A percentile compares a stretch with the other conserved stretches of the same genome.
Evolutionary conservation across 164 flowering plant species (phyloP).

Genomic region (Magnolia changhungtana): DNA sequence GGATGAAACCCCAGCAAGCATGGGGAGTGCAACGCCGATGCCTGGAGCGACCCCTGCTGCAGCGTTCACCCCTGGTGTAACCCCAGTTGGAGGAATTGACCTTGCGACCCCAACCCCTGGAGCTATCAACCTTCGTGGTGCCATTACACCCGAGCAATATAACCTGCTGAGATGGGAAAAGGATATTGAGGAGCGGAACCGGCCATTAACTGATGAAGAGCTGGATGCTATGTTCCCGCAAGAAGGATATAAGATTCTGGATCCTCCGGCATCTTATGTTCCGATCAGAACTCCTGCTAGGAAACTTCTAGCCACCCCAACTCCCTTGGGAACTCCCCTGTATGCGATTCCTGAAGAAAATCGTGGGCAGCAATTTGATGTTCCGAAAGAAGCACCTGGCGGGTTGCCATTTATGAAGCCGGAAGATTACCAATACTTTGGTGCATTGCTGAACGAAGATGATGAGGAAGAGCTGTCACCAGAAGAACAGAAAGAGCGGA

Average conservation of each 20-base stretch:
- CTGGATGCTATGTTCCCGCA: slow-evolving; percentile 93
- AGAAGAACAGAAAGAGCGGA: slow-evolving; percentile 95
- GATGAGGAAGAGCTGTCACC: slow-evolving; percentile 90
- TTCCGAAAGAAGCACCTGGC: slow-evolving; percentile 81
- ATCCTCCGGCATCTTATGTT: slow-evolving; percentile 88
- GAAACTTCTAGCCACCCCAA: slow-evolving; percentile 94
- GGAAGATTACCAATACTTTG: slow-evolving; percentile 92
- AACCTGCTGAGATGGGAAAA: slow-evolving; percentile 94
- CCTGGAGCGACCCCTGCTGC: slow-evolving; percentile 82
- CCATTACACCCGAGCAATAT: slow-evolving; percentile 89
- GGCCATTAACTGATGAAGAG: slow-evolving; percentile 96
- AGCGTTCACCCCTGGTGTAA: slow-evolving; percentile 79
- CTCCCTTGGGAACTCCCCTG: slow-evolving; percentile 85
- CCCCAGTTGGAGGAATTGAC: slow-evolving; percentile 87
- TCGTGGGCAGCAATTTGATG: slow-evolving; percentile 95
- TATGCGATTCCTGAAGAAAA: slow-evolving; percentile 91
- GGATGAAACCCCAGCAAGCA: slow-evolving; percentile 97
- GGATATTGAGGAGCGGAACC: slow-evolving; percentile 94
- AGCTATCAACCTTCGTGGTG: slow-evolving; percentile 57
- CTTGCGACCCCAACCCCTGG: slow-evolving; percentile 90
- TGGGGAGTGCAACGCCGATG: slow-evolving; percentile 94
- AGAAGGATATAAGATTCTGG: slow-evolving; percentile 91
- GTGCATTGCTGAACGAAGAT: slow-evolving; percentile 78
- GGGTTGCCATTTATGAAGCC: slow-evolving; percentile 95
- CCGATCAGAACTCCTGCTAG: slow-evolving; percentile 98